These are phyloP conservation scores for Termitomyces titanicus DNA, from an alignment of 768 basidiomycete species.

Conservation along the genomic window DNA sequence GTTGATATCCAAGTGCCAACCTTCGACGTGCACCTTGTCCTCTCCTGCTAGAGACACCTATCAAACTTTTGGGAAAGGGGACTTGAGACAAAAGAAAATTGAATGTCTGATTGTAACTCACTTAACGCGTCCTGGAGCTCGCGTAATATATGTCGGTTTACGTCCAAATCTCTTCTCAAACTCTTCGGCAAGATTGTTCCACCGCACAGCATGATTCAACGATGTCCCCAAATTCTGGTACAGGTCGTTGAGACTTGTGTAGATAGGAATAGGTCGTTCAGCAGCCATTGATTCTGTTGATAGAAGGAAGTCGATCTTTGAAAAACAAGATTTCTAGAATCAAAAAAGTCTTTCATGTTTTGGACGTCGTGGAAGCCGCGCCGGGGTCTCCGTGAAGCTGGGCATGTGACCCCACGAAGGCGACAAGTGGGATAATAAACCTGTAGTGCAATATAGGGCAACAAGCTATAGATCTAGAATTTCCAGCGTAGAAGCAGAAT, in stretches of 20 bases:
- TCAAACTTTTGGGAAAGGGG: constrained; percentile 28
- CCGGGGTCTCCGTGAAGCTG: neutral
- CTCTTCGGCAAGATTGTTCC: constrained; percentile 57
- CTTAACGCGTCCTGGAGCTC: constrained; percentile 85
- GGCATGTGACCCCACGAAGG: neutral
- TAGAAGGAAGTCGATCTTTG: neutral
- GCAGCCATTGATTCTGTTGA: constrained; percentile 40
- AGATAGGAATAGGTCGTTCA: constrained; percentile 57
- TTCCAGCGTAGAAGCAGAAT: too few relatives aligned
- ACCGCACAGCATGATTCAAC: constrained; percentile 53
- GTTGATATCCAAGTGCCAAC: constrained; percentile 77
- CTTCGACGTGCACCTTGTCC: constrained; percentile 40
- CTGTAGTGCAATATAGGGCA: neutral
- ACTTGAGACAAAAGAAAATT: neutral
- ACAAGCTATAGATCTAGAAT: neutral
- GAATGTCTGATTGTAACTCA: constrained; percentile 25
- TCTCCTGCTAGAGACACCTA: constrained; percentile 33
- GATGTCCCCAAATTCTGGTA: constrained; percentile 52
- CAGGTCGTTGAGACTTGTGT: constrained; percentile 52
- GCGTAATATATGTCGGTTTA: constrained; percentile 64
- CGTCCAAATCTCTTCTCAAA: constrained; percentile 63
- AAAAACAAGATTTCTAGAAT: neutral
- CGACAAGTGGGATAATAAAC: neutral
- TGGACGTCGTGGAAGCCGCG: neutral
- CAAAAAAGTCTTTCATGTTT: neutral